Conservation (phyloP, 1,284 basidiomycete species). For the Volvariella surrecta region DNA sequence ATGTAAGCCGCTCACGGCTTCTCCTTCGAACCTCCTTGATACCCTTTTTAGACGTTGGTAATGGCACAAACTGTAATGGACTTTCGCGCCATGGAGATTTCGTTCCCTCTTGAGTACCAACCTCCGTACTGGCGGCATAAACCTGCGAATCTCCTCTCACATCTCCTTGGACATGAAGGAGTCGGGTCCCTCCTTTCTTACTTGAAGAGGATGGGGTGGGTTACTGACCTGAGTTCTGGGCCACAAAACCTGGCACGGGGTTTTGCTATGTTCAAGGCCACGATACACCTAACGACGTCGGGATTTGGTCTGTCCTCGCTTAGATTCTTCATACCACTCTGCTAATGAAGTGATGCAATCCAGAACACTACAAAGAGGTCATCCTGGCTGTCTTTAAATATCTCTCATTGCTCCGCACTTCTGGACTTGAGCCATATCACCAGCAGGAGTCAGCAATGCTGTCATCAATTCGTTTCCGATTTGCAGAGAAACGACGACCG, state of each 20-base stretch:
- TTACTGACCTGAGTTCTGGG: slow-evolving; percentile 72
- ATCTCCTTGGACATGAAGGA: slow-evolving; percentile 95
- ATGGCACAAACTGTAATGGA: slow-evolving; percentile 90
- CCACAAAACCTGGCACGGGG: slow-evolving; percentile 70
- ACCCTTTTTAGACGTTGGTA: slow-evolving; percentile 60
- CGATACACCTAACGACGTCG: slow-evolving; percentile 75
- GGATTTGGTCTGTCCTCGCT: slow-evolving; percentile 51
- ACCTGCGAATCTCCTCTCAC: slow-evolving; percentile 75
- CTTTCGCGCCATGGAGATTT: slow-evolving; percentile 81
- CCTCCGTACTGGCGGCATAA: slow-evolving; percentile 74
- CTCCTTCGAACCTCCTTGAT: slow-evolving; percentile 8
- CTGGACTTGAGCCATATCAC: slow-evolving; percentile 63
- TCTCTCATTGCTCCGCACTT: slow-evolving; percentile 71
- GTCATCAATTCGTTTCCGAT: slow-evolving; percentile 76
- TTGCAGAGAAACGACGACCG: slow-evolving; percentile 80
- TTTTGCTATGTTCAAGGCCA: slow-evolving; percentile 88
- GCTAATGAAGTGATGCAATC: slow-evolving; percentile 3
- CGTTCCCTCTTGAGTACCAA: slow-evolving; percentile 86
- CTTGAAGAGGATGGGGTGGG: slow-evolving; percentile 90
- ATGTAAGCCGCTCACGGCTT: slow-evolving; percentile 42
- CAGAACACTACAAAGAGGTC: slow-evolving; percentile 75
- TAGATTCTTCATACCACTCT: slow-evolving; percentile 27
- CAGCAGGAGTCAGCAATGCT: slow-evolving; percentile 79
- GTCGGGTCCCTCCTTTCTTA: slow-evolving; percentile 90
- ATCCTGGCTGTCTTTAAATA: slow-evolving; percentile 81